Conservation (phyloP, 2,329 filamentous ascomycete genomes). For the Karstenula rhodostoma region DNA sequence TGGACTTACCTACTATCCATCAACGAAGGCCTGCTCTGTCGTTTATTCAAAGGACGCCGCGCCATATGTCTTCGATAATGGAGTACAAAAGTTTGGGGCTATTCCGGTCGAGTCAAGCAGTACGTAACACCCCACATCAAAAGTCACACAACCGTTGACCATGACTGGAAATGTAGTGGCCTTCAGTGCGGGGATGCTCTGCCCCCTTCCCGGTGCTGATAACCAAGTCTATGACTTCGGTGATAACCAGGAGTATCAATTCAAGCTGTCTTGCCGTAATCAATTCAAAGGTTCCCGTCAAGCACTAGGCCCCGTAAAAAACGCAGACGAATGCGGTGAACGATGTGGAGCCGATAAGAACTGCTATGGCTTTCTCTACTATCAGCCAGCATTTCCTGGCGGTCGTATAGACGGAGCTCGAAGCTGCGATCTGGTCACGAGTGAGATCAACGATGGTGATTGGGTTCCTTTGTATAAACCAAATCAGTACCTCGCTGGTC, state of each 20-base stretch:
- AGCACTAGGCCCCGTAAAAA: not conserved
- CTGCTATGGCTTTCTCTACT: constrained; percentile 19
- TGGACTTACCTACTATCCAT: constrained; percentile 17
- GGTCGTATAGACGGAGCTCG: constrained; percentile 15
- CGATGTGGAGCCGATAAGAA: constrained; percentile 10
- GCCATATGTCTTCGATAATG: constrained; percentile 18
- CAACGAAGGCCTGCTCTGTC: constrained; percentile 11
- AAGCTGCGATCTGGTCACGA: constrained; percentile 16
- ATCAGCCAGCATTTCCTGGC: constrained; percentile 15
- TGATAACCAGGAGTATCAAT: constrained; percentile 11
- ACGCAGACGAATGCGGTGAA: constrained; percentile 14
- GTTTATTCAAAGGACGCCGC: constrained; percentile 11
- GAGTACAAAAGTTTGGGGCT: constrained; percentile 19
- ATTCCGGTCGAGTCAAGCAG: constrained; percentile 7
- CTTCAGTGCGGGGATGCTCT: constrained; percentile 7
- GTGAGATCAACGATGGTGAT: constrained; percentile 8
- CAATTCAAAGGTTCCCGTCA: not conserved
- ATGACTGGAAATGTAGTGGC: not conserved
- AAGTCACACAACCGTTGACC: not conserved
- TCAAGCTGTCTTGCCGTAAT: constrained; percentile 20
- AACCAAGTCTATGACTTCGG: constrained; percentile 18
- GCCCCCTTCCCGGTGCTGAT: constrained; percentile 19
- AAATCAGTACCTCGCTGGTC: constrained; percentile 1
- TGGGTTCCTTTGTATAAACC: constrained; percentile 6
- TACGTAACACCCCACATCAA: constrained; percentile 3